Evolutionary conservation across 768 basidiomycete genomes (phyloP).

Genomic region (Auricularia cornea): DNA sequence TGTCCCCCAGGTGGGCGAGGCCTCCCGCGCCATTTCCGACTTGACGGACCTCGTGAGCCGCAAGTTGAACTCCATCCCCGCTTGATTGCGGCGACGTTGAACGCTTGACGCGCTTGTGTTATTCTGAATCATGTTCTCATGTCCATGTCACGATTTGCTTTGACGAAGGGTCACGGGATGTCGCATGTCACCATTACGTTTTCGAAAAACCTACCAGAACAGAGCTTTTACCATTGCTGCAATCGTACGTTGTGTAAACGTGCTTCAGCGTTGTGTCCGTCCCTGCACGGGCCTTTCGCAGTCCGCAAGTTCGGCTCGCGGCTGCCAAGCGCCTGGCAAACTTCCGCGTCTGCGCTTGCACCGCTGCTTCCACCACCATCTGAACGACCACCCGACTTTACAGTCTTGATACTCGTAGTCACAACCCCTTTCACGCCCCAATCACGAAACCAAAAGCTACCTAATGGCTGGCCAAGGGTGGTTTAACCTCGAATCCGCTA

Average conservation of each 20-base stretch:
- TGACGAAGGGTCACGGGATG: background rate
- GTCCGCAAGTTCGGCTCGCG: background rate
- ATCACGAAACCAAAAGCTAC: background rate
- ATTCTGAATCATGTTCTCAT: constrained; percentile 26
- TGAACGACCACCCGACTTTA: too few relatives aligned
- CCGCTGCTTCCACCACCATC: background rate
- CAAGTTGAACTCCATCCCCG: constrained; percentile 18
- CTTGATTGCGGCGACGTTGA: background rate
- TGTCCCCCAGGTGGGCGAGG: constrained; percentile 50
- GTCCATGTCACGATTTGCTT: constrained; percentile 1
- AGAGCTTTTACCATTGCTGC: background rate
- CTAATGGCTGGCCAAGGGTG: constrained; percentile 62
- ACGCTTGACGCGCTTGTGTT: background rate
- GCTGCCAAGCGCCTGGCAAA: too few relatives aligned
- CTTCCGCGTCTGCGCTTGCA: background rate
- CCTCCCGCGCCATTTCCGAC: constrained; percentile 60
- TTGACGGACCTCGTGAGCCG: constrained; percentile 61
- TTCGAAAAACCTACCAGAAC: background rate
- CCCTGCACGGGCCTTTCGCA: background rate
- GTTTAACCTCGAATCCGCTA: constrained; percentile 74
- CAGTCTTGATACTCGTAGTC: too few relatives aligned
- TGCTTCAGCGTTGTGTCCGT: too few relatives aligned
- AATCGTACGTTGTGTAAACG: background rate
- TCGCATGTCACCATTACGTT: background rate
- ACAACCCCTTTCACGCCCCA: background rate